These are phyloP conservation scores for Phialocephala sp. DNA, from an alignment of 2,329 filamentous ascomycete species.

Conservation along the genomic window DNA sequence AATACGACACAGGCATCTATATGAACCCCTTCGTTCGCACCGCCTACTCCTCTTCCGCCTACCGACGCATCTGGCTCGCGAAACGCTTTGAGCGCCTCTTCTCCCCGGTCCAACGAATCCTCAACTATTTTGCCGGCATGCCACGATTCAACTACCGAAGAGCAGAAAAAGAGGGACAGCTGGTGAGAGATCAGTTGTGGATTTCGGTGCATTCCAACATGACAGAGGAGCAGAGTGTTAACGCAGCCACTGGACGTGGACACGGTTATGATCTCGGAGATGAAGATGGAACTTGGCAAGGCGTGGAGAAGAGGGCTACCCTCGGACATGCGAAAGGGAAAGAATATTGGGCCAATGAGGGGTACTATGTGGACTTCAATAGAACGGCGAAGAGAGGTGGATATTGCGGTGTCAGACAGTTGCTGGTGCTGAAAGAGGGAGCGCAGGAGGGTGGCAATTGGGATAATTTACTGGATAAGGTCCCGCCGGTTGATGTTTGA, in stretches of 20 bases:
- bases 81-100: conserved; percentile 72
- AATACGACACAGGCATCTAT: conserved; percentile 62
- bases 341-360: conserved; percentile 38
- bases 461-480: conserved; percentile 40
- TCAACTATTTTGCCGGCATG: conserved; percentile 60
- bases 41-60: conserved; percentile 64
- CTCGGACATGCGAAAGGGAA: conserved; percentile 31
- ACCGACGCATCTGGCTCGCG: conserved; percentile 63
- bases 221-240: conserved; percentile 40
- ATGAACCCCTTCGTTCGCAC: conserved; percentile 79
- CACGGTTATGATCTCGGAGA: conserved; percentile 32
- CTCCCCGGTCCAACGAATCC: conserved; percentile 60
- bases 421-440: conserved; percentile 51
- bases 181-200: conserved; percentile 59
- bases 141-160: conserved; percentile 67
- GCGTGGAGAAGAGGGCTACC: conserved; percentile 30
- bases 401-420: conserved; percentile 60
- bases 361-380: conserved; percentile 50
- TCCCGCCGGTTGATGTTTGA: conserved; percentile 37
- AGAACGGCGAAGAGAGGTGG: conserved; percentile 56
- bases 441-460: conserved; percentile 42
- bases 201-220: conserved; percentile 34
- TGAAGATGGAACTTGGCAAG: conserved; percentile 19
- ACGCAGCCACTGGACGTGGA: neutral
- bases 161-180: conserved; percentile 61